Base-by-base conservation (phyloP, 75 land plant species). In the Selaginella tamariscina region DNA sequence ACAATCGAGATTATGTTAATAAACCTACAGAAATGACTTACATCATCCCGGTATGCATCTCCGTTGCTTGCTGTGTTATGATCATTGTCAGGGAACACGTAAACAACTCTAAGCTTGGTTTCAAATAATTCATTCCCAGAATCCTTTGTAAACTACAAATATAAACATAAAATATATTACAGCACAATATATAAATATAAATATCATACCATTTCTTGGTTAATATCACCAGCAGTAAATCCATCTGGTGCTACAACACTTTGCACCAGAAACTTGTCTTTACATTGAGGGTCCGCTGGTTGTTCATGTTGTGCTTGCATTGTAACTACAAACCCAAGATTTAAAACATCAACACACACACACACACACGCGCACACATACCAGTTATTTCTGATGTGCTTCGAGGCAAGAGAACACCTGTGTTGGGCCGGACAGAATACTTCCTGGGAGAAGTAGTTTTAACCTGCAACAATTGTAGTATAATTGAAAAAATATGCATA, bases 401-500 rank as follows among this genome's bases (percentile, higher is more conserved):
- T 13, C 72, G 78, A 2, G 96, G 96, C 70, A 69, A 44, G 2
- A 91, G 84, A 60, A 88, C 54, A 27, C 96, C 93, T 2, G 92
- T 81, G 72, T 85, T 91, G 24, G 96, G 96, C 28, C 93, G 82
- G 13, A 91, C 96, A 68, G 88, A 91, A 54, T 88, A 91, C 72
- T 86, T 91, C 77, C 81, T 88, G 5, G 97, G 97, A 32, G 83
- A 85, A 20, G 96, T 91, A 8, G 93, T 88, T 73, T 91, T 91
- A 32, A 91, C 92, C 96, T 91, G 70, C 32, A 31, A 59, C 49
- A 39, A 39, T 15, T 5, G n/a, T n/a, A n/a, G n/a, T n/a, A n/a
- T n/a, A n/a, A n/a, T n/a, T n/a, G n/a, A n/a, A n/a, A n/a, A n/a
- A n/a, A n/a, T n/a, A n/a, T n/a, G n/a, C n/a, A n/a, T n/a, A n/a